Conservation (phyloP, 805 yeast species). For the Hemisphaericaspora nanyangensis region DNA sequence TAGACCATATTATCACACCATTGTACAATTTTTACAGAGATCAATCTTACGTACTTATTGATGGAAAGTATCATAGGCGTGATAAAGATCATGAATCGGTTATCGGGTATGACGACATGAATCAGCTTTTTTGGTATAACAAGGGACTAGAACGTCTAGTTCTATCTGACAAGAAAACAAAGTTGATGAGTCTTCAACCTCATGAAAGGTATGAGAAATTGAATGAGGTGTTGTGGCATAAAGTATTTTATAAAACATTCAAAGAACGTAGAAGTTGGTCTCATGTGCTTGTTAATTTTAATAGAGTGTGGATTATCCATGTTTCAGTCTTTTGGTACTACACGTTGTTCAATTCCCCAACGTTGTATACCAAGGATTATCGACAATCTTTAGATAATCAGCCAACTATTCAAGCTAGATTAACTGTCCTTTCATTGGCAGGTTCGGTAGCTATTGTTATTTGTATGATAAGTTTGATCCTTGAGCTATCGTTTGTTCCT, state of each 20-base stretch:
- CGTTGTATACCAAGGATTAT: constrained; percentile 60
- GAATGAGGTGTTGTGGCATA: constrained; percentile 59
- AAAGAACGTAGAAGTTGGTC: constrained; percentile 73
- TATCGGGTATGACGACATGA: constrained; percentile 88
- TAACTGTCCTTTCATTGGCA: constrained; percentile 62
- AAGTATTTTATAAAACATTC: constrained; percentile 70
- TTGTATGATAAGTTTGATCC: constrained; percentile 50
- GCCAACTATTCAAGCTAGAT: constrained; percentile 53
- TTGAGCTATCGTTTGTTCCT: constrained; percentile 65
- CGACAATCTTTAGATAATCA: constrained; percentile 50
- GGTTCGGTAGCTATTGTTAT: constrained; percentile 60
- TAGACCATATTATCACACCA: constrained; percentile 74
- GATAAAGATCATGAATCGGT: constrained; percentile 64
- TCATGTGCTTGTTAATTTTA: constrained; percentile 69
- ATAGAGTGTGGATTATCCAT: constrained; percentile 78
- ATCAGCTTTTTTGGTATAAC: constrained; percentile 82
- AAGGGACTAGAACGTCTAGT: constrained; percentile 60
- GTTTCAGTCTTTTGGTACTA: constrained; percentile 73
- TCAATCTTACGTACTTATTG: constrained; percentile 46
- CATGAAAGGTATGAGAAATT: constrained; percentile 54
- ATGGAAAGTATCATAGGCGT: constrained; percentile 41
- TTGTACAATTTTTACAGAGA: constrained; percentile 58
- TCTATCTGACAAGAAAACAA: constrained; percentile 39
- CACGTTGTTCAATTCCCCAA: constrained; percentile 63
- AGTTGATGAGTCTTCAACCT: constrained; percentile 51